phyloP scores from a whole-genome alignment of 208 protist genomes.

The Leishmania martiniquensis region DNA sequence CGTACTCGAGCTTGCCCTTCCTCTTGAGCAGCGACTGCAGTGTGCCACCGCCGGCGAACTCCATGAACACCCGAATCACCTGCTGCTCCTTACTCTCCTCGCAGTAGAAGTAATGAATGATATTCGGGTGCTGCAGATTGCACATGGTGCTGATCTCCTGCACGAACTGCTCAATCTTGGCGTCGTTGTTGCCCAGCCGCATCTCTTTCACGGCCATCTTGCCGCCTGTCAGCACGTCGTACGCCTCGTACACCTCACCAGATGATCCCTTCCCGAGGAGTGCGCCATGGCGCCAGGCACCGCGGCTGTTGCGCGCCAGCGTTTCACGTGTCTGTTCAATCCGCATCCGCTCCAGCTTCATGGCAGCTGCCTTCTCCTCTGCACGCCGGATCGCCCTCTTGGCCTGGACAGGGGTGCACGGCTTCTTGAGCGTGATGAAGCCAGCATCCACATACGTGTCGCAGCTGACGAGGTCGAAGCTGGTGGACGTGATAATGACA shows the following conservation, averaged over 20 bases:
- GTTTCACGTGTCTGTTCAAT: constrained; percentile 81
- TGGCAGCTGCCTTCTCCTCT: constrained; percentile 74
- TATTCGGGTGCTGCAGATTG: constrained; percentile 92
- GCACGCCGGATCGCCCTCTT: constrained; percentile 70
- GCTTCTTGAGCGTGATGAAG: constrained; percentile 88
- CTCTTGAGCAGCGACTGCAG: constrained; percentile 65
- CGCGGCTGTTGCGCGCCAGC: constrained; percentile 82
- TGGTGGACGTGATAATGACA: constrained; percentile 72
- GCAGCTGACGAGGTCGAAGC: constrained; percentile 58
- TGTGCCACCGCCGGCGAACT: constrained; percentile 86
- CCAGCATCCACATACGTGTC: constrained; percentile 80
- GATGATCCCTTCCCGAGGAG: constrained; percentile 86
- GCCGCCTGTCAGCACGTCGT: constrained; percentile 82
- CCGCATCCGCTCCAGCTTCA: constrained; percentile 76
- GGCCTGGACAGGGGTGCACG: constrained; percentile 79
- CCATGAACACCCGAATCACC: constrained; percentile 91
- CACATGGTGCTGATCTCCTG: constrained; percentile 90
- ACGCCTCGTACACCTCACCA: constrained; percentile 89
- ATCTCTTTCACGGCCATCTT: constrained; percentile 93
- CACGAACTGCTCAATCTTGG: constrained; percentile 79
- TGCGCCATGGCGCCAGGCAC: constrained; percentile 75
- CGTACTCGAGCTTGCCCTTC: constrained; percentile 66
- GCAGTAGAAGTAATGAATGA: constrained; percentile 95
- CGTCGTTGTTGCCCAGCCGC: constrained; percentile 58
- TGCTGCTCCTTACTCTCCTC: constrained; percentile 70